Base-by-base conservation (phyloP, 2,329 filamentous ascomycete genomes). In the Onygena corvina region DNA sequence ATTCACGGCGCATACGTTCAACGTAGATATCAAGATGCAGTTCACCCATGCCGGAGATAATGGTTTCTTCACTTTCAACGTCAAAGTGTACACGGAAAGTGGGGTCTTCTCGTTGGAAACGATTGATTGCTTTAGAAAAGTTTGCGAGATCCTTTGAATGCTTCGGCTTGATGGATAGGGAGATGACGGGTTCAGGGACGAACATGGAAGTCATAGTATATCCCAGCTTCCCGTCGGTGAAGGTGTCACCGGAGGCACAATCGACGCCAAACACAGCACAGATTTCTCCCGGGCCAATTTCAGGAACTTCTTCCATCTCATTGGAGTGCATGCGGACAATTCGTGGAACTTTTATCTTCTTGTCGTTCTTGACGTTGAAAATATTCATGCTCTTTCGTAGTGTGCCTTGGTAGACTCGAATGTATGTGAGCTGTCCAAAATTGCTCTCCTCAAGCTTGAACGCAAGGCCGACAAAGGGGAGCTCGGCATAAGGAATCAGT, bases 291-390 rank as follows among this genome's bases (percentile, higher is more conserved):
- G 92, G 90, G 47, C 89, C 87, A 55, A 98, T 84, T 67, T 95
- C 89, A 50, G 71, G 75, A 25, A 95, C 87, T 63, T 98, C 92
- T 67, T 98, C 92, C 90, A 98, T 94, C 64, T 98, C 92, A 64
- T 96, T 94, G 40, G 89, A 94, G 74, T 98, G 92, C 92, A 98
- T 98, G 54, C 92, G 87, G 54, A 98, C 92, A 60, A 98, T 96
- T 63, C 90, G 85, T 16, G 92, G 92, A 51, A 98, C 83, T 69
- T 93, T 89, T 64, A 98, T 84, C 74, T 90, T 95, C 76, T 95
- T 94, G 67, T 90, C 85, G 56, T 80, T 93, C 59, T 89, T 82
- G 6, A 89, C 89, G 69, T 96, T 98, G 77, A 83, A 94, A 49
- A 98, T 81, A 64, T 89, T 87, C 62, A 83, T 77, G 46, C 89